Evolutionary conservation across 2,329 filamentous ascomycete genomes (phyloP), one percentile per base, ranked within the genome.

Genomic region (Venturia nashicola): DNA sequence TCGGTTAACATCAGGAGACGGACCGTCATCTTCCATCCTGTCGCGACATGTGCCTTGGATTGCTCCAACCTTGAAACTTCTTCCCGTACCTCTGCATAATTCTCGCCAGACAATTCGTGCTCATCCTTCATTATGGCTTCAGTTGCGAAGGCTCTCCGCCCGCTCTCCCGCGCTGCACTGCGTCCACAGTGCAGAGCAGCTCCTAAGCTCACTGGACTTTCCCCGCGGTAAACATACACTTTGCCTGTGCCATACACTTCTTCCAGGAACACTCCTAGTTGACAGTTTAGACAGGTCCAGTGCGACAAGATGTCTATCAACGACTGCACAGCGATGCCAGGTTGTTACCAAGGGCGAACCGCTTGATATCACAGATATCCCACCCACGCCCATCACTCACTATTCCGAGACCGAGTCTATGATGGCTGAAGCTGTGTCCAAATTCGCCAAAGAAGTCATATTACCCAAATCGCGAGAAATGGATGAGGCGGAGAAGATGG

Each of bases 401-500:
- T 82, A 96, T 68, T 95, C 90, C 69, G 94, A 99, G 77, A 87
- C 89, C 65, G 94, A 99, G 78, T 72, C 83, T 16, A 85, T 94
- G 72, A 96, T 99, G 89, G 84, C 87, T 67, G 93, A 99, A 65
- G 83, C 89, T 0, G 93, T 99, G 5, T 86, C 86, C 70, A 96
- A 94, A 76, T 97, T 97, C 71, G 91, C 94, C 68, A 86, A 85
- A 72, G 91, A 97, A 64, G 84, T 91, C 39, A 88, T 99, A 69
- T 84, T 92, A 61, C 94, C 94, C 63, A 93, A 91, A 75, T 92
- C 90, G 12, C 89, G 94, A 65, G 92, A 96, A 20, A 99, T 99
- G 94, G 94, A 99, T 75, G 94, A 99, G 81, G 87, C 88, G 39
- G 94, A 99, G 81, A 77, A 83, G 65, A 97, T 99, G 94, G 94